Percentiles rank a stretch among this genome's conserved stretches.
Conservation (phyloP, 768 basidiomycete species). For the Xerocomellus intermedius region DNA sequence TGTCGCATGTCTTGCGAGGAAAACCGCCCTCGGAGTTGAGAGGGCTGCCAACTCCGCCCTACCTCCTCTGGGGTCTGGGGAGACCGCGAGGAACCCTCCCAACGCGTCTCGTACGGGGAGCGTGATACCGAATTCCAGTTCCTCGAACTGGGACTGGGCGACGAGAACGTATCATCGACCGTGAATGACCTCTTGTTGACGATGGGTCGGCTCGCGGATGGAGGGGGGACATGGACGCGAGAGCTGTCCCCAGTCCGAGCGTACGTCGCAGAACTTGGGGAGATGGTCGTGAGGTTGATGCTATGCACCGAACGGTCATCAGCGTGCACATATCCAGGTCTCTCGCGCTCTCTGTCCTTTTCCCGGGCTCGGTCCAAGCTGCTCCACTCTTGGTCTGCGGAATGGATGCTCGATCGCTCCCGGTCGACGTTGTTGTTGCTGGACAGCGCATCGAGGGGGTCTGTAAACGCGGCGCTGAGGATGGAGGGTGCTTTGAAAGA, state of each 20-base stretch:
- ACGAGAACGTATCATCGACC: constrained; percentile 22
- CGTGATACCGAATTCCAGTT: constrained; percentile 22
- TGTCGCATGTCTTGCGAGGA: constrained; percentile 34
- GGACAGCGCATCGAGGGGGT: constrained; percentile 20
- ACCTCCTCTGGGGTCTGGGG: constrained; percentile 31
- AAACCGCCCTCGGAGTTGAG: constrained; percentile 24
- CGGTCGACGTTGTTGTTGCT: constrained; percentile 21
- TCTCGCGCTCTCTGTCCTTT: constrained; percentile 23
- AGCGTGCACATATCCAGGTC: constrained; percentile 9
- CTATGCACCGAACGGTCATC: constrained; percentile 25
- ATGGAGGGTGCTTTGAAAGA: constrained; percentile 43
- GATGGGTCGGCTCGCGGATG: constrained; percentile 34
- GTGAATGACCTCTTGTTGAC: constrained; percentile 29
- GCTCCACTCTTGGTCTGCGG: constrained; percentile 30
- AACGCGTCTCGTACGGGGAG: constrained; percentile 29
- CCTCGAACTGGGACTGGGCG: constrained; percentile 21
- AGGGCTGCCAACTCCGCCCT: constrained; percentile 31
- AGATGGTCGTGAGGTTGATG: constrained; percentile 1
- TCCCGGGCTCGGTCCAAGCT: constrained; percentile 25
- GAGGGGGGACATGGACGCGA: constrained; percentile 20
- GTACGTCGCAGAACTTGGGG: constrained; percentile 18
- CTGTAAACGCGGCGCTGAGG: constrained; percentile 39
- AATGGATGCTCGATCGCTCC: constrained; percentile 27
- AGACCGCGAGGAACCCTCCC: constrained; percentile 29
- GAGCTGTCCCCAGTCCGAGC: constrained; percentile 12